Evolutionary conservation across 2,329 filamentous ascomycete species (phyloP), one percentile per base, ranked within the genome.

Genomic region (Phialophora expanda): DNA sequence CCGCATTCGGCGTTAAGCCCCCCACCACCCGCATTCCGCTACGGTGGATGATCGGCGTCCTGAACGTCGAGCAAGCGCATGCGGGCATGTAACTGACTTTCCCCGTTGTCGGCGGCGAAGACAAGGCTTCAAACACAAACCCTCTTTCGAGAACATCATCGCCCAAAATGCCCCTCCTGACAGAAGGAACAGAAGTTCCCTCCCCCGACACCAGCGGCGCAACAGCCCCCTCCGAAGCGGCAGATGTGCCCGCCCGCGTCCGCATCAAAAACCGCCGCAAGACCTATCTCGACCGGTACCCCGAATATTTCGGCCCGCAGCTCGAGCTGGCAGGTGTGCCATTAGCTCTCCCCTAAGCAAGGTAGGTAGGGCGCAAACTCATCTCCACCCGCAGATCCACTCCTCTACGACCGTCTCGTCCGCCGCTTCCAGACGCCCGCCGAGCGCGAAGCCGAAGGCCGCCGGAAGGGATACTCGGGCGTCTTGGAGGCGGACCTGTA

Each of bases 401-500:
- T 94, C 8, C 85, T 96, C 34, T 96, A 96, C 81, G 91, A 96
- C 76, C 85, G 87, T 61, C 83, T 96, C 26, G 86, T 97, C 66
- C 87, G 91, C 60, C 87, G 87, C 59, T 73, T 74, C 65, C 70
- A 73, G 54, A 68, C 68, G 9, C 20, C 72, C 30, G 66, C 69
- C 11, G 70, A 74, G 61, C 67, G 73, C 54, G 72, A 73, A 62
- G 59, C 67, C 41, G 91, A 94, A 72, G 90, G 89, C 8, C 86
- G 86, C 51, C 80, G 82, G 8, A 92, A 92, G 75, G 92, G 92
- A 11, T 95, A 92, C 76, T 90, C 90, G 0, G 90, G 90, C 26
- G 85, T 90, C 12, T 84, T 96, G 4, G 90, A 96, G 75, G 88
- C 91, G 1, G 91, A 93, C 70, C 81, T 96, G 6, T 79, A 89